Evolutionary conservation across 2,329 filamentous ascomycete genomes (phyloP).

Genomic region (Diaporthe eres): DNA sequence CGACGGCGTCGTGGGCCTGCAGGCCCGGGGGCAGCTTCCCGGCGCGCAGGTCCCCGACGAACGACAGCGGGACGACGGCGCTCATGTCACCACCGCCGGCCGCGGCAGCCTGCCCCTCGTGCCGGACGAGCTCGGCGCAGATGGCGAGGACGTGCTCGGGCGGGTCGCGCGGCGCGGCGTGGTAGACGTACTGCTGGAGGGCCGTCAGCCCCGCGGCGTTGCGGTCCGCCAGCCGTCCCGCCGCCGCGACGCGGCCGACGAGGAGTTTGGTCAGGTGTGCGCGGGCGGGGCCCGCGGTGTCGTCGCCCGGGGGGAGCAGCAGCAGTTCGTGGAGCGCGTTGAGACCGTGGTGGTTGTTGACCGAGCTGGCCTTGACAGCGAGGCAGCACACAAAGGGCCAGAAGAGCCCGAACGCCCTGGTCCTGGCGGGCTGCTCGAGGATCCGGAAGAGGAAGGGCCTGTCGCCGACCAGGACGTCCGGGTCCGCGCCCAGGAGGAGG

Average conservation of each 20-base stretch:
- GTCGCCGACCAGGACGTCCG: conserved; percentile 18
- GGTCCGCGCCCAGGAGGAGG: conserved; percentile 20
- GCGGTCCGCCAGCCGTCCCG: conserved; percentile 31
- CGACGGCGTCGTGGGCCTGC: not conserved
- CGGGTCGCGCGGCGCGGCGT: not conserved
- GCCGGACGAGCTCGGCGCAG: conserved; percentile 28
- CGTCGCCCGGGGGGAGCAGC: not conserved
- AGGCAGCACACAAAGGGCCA: conserved; percentile 6
- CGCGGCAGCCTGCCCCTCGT: not conserved
- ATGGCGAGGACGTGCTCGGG: conserved; percentile 20
- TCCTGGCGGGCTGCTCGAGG: not conserved
- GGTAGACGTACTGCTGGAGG: conserved; percentile 29
- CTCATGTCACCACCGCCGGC: not conserved
- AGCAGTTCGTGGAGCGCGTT: conserved; percentile 26
- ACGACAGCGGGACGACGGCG: not conserved
- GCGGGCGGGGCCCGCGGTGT: not conserved
- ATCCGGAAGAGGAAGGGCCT: conserved; percentile 10
- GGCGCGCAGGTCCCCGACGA: conserved; percentile 16
- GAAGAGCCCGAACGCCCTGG: conserved; percentile 14
- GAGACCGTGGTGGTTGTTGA: not conserved
- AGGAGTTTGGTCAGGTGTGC: not conserved
- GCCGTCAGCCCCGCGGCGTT: conserved; percentile 13
- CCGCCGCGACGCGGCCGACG: conserved; percentile 10
- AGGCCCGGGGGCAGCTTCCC: not conserved
- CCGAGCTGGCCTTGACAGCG: not conserved